Evolutionary conservation across 2,329 filamentous ascomycete genomes (phyloP).

Genomic region (Botrytis cinerea): DNA sequence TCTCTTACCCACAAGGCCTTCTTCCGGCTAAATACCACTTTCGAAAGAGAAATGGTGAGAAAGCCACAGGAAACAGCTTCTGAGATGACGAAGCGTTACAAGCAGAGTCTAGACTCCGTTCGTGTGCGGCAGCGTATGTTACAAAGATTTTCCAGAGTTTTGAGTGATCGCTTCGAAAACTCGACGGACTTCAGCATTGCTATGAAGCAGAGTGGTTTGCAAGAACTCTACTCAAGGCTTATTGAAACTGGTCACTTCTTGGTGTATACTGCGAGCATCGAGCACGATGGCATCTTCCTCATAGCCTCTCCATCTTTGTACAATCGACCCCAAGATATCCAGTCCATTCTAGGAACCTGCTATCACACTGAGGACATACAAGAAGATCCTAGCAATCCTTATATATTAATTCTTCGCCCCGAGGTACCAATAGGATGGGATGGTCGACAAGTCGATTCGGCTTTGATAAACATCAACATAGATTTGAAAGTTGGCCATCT

Average conservation of each 20-base stretch:
- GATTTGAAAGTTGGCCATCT: slow-evolving; percentile 86
- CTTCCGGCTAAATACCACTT: slow-evolving; percentile 82
- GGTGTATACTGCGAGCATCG: slow-evolving; percentile 69
- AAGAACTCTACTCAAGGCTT: slow-evolving; percentile 78
- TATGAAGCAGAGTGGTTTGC: slow-evolving; percentile 66
- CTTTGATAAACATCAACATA: slow-evolving; percentile 74
- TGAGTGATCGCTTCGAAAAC: slow-evolving; percentile 94
- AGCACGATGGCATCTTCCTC: slow-evolving; percentile 76
- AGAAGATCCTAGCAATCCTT: slow-evolving; percentile 78
- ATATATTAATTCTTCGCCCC: slow-evolving; percentile 81
- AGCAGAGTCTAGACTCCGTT: slow-evolving; percentile 91
- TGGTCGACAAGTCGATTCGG: slow-evolving; percentile 70
- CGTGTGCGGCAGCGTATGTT: slow-evolving; percentile 94
- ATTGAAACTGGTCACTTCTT: slow-evolving; percentile 84
- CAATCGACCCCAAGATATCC: slow-evolving; percentile 76
- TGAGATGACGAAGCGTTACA: slow-evolving; percentile 97
- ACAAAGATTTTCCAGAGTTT: slow-evolving; percentile 87
- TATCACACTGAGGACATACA: slow-evolving; percentile 69
- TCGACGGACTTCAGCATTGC: slow-evolving; percentile 92
- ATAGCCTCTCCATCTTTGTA: slow-evolving; percentile 81
- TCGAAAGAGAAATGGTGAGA: slow-evolving; percentile 85
- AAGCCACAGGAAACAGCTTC: slow-evolving; percentile 79
- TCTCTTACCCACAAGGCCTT: slow-evolving; percentile 91
- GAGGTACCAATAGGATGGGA: slow-evolving; percentile 81
- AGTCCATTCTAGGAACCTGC: slow-evolving; percentile 79